A percentile compares a stretch with the other conserved stretches of the same genome.
Evolutionary conservation across 805 yeast genomes (phyloP).

Genomic region (Maudiozyma pseudohumilis): DNA sequence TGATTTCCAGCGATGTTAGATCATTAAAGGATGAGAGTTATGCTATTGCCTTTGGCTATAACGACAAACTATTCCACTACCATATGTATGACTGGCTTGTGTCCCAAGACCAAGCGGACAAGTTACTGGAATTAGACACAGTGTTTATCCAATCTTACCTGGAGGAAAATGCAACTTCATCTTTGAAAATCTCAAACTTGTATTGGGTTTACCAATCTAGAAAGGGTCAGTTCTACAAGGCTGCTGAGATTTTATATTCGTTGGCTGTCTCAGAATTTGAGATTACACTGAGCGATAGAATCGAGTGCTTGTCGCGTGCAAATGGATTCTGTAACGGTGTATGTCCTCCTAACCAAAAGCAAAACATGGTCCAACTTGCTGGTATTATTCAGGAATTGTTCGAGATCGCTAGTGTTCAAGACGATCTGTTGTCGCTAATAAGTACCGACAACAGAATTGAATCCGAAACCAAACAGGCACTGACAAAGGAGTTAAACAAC

Average conservation of each 20-base stretch:
- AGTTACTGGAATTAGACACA: constrained; percentile 70
- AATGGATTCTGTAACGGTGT: constrained; percentile 85
- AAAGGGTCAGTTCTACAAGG: constrained; percentile 64
- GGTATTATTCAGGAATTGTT: constrained; percentile 66
- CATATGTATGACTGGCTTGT: constrained; percentile 90
- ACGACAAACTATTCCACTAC: constrained; percentile 83
- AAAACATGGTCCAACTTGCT: constrained; percentile 62
- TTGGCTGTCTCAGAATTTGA: constrained; percentile 67
- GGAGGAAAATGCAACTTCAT: constrained; percentile 52
- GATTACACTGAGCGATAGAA: constrained; percentile 59
- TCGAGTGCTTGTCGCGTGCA: constrained; percentile 84
- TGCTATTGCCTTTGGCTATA: constrained; percentile 57
- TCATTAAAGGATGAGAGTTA: constrained; percentile 65
- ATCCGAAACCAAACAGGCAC: constrained; percentile 40
- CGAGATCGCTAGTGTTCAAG: constrained; percentile 79
- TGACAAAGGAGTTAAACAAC: constrained; percentile 47
- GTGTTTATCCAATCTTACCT: constrained; percentile 71
- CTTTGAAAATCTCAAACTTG: constrained; percentile 66
- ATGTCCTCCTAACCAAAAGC: constrained; percentile 67
- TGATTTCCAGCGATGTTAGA: constrained; percentile 21
- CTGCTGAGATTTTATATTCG: constrained; percentile 72
- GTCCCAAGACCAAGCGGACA: constrained; percentile 62
- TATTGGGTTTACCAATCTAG: constrained; percentile 86
- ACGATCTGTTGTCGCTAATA: constrained; percentile 38
- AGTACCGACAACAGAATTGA: constrained; percentile 38